phyloP scores from a whole-genome alignment of 139 green algal species.

The Coelastrella sp. region DNA sequence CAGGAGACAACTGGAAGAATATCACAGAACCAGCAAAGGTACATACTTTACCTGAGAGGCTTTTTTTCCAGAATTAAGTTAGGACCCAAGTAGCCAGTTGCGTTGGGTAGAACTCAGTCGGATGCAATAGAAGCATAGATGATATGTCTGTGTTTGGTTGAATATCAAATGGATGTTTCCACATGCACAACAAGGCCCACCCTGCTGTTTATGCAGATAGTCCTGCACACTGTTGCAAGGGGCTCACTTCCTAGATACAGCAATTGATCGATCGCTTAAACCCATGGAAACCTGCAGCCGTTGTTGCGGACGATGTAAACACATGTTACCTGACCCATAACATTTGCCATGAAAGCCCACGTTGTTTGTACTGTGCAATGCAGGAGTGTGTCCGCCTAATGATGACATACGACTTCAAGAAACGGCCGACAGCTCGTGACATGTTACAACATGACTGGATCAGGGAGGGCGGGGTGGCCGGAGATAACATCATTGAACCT shows the following conservation, averaged over 20 bases:
- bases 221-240: not conserved
- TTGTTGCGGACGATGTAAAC: too few relatives aligned
- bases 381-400: slow-evolving; percentile 59
- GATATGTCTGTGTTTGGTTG: too few relatives aligned
- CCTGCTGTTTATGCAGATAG: not conserved
- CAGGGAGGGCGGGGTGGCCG: slow-evolving; percentile 81
- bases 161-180: too few relatives aligned
- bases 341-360: too few relatives aligned
- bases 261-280: too few relatives aligned
- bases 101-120: too few relatives aligned
- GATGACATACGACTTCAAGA: slow-evolving; percentile 83
- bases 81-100: too few relatives aligned
- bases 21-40: slow-evolving; percentile 41
- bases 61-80: too few relatives aligned
- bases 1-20: not conserved
- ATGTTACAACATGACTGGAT: slow-evolving; percentile 93
- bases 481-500: slow-evolving; percentile 74
- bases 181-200: not conserved
- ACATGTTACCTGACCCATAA: too few relatives aligned
- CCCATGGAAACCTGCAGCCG: too few relatives aligned
- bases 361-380: not conserved
- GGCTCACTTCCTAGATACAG: too few relatives aligned
- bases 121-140: too few relatives aligned
- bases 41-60: not conserved
- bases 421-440: slow-evolving; percentile 81